These are phyloP conservation scores for Ilex aquifolium DNA, from an alignment of 257 asterid species.

Conservation along the genomic window DNA sequence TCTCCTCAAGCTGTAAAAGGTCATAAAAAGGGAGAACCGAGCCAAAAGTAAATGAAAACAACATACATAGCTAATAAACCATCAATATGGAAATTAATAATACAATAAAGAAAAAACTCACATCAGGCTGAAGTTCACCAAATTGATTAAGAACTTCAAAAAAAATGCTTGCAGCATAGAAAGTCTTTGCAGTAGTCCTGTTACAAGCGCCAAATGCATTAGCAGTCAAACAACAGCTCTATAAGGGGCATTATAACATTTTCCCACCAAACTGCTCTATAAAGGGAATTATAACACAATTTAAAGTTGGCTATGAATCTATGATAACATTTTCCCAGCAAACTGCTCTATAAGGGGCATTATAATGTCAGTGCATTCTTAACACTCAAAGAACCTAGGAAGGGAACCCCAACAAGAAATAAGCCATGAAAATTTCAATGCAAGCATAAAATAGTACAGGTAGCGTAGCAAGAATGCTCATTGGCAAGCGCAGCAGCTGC, in stretches of 20 bases:
- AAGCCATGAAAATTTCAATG: background rate
- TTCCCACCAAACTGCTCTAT: too few species aligned
- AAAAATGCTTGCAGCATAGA: slow-evolving; percentile 95
- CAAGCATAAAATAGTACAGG: background rate
- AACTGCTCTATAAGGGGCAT: background rate
- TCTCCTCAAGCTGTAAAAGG: slow-evolving; percentile 76
- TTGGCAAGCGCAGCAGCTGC: background rate
- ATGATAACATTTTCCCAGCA: background rate
- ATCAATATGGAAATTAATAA: background rate
- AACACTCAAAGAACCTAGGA: background rate
- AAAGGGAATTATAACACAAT: too few species aligned
- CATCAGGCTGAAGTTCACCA: slow-evolving; percentile 87
- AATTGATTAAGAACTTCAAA: slow-evolving; percentile 89
- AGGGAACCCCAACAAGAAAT: background rate
- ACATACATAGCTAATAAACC: background rate
- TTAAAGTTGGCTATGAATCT: too few species aligned
- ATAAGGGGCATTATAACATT: background rate
- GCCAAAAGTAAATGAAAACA: background rate
- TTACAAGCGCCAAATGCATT: slow-evolving; percentile 2
- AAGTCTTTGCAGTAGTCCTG: slow-evolving; percentile 98
- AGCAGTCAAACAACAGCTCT: slow-evolving; percentile 1
- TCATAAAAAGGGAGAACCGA: background rate
- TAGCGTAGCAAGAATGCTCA: background rate
- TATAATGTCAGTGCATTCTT: background rate
- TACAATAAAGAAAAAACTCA: slow-evolving; percentile 30